These are phyloP conservation scores for Clonostachys rhizophaga DNA, from an alignment of 2,329 filamentous ascomycete genomes.

Conservation along the genomic window DNA sequence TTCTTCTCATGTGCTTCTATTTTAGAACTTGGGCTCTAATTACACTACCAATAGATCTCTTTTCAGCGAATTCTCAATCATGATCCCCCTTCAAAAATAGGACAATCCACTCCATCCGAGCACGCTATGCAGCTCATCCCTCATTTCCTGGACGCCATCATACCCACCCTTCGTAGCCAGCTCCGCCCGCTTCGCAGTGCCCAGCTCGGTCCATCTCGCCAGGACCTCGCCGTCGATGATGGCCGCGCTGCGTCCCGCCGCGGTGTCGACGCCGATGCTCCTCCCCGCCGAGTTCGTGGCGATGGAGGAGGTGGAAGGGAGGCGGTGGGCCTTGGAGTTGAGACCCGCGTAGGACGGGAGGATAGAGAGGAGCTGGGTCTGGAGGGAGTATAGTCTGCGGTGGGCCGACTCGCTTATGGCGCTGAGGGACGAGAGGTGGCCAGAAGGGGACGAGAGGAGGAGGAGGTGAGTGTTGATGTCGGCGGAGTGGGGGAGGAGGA, in stretches of 20 bases:
- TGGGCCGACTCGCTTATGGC: slow-evolving; percentile 77
- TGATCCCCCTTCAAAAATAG: slow-evolving; percentile 34
- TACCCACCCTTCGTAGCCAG: slow-evolving; percentile 71
- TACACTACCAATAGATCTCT: too few relatives aligned
- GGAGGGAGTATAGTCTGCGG: slow-evolving; percentile 75
- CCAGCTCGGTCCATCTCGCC: slow-evolving; percentile 69
- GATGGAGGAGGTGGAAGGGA: slow-evolving; percentile 23
- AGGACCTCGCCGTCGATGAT: slow-evolving; percentile 78
- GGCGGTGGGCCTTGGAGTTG: slow-evolving; percentile 77
- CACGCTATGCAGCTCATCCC: slow-evolving; percentile 62
- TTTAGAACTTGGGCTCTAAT: too few relatives aligned
- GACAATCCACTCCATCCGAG: slow-evolving; percentile 60
- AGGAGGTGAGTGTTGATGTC: slow-evolving; percentile 43
- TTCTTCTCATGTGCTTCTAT: too few relatives aligned
- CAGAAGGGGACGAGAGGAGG: slow-evolving; percentile 70
- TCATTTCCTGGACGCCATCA: slow-evolving; percentile 58
- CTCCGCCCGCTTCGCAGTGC: slow-evolving; percentile 66
- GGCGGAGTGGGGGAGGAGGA: slow-evolving; percentile 67
- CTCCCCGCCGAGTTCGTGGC: slow-evolving; percentile 36
- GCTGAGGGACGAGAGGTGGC: slow-evolving; percentile 71
- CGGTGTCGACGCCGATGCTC: slow-evolving; percentile 50
- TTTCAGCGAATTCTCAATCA: too few relatives aligned
- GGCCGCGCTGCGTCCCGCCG: slow-evolving; percentile 59
- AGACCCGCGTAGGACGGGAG: slow-evolving; percentile 74
- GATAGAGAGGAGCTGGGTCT: slow-evolving; percentile 72